Evolutionary conservation across 2,329 filamentous ascomycete species (phyloP), one percentile per base, ranked within the genome.

Genomic region (Cyphellophora attinorum): DNA sequence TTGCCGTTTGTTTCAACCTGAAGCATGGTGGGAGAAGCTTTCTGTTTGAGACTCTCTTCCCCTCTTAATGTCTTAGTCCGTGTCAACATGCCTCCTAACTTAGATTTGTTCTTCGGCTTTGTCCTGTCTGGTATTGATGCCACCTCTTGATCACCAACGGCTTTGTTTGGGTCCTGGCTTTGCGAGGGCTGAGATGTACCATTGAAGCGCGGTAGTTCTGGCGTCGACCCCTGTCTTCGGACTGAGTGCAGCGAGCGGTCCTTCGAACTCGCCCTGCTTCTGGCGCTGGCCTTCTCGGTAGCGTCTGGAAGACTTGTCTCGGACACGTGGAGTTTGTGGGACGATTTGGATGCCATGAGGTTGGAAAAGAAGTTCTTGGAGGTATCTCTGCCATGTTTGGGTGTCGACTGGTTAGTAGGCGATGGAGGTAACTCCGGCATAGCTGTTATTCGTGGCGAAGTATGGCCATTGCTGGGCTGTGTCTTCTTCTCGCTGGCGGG

Each of bases 291-390:
- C 31, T 40, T 43, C 12, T 49, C 46, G 17, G 47, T 48, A 1
- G 51, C 56, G 33, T 57, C 53, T 13, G 51, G 52, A 8, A 40
- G 42, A 21, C 55, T 59, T 27, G 54, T 49, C 37, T 66, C 62
- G 13, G 61, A 62, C 19, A 51, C 48, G 21, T 62, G 59, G 19
- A 61, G 41, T 37, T 52, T 54, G 33, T 65, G 61, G 2, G 60
- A 61, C 10, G 61, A 58, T 42, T 62, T 63, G 3, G 61, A 61
- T 5, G 62, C 62, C 49, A 64, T 65, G 28, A 67, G 51, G 37
- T 57, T 65, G 10, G 61, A 58, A 39, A 67, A 66, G 36, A 67
- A 65, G 3, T 61, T 64, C 31, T 57, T 60, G 3, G 63, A 67
- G 3, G 56, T 48, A 40, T 67, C 63, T 36, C 63, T 58, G 11